These are phyloP conservation scores for Poa pratensis DNA, from an alignment of 176 grass and related monocot species.

Conservation along the genomic window DNA sequence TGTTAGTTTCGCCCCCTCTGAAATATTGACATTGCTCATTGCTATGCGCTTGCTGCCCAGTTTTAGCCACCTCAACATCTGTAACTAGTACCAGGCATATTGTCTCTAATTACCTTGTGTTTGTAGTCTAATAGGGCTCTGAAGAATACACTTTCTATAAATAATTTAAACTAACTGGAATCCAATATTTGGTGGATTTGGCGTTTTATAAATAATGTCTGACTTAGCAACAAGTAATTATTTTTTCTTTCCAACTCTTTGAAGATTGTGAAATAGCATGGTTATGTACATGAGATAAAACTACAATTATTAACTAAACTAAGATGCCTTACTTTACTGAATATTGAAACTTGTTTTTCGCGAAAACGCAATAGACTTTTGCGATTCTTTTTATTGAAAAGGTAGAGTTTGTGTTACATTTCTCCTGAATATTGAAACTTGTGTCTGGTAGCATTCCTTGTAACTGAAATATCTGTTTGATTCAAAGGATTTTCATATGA, in stretches of 20 bases:
- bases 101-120: background rate
- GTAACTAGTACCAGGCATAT: background rate
- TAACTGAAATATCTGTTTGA: background rate
- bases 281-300: background rate
- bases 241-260: background rate
- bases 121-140: background rate
- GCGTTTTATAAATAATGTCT: too few relatives aligned
- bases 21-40: conserved; percentile 5
- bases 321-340: background rate
- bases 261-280: background rate
- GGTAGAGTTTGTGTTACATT: too few relatives aligned
- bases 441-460: background rate
- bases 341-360: conserved; percentile 24
- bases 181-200: too few relatives aligned
- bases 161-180: too few relatives aligned
- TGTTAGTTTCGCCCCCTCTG: background rate
- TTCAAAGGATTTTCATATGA: background rate
- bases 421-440: conserved; percentile 24
- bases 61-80: background rate
- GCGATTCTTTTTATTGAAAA: too few relatives aligned
- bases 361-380: too few relatives aligned
- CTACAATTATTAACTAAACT: background rate
- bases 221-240: too few relatives aligned
- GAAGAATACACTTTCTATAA: background rate
- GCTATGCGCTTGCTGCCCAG: background rate